These are phyloP conservation scores for Debaryomyces hansenii DNA, from an alignment of 805 yeast species.

Conservation along the genomic window DNA sequence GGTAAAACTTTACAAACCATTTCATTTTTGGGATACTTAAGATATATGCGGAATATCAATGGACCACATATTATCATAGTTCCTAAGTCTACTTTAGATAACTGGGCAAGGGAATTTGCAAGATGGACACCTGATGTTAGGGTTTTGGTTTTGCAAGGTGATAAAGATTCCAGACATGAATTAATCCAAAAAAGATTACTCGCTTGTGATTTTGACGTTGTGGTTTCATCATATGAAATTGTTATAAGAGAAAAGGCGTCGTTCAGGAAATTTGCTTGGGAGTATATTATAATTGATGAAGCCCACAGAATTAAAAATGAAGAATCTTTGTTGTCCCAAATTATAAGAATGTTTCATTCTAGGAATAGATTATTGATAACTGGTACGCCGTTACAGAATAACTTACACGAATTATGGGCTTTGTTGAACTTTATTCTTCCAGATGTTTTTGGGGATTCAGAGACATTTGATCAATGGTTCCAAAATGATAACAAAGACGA, in stretches of 20 bases:
- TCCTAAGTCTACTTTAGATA: slow-evolving; percentile 79
- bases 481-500: slow-evolving; percentile 36
- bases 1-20: slow-evolving; percentile 83
- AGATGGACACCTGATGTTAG: slow-evolving; percentile 81
- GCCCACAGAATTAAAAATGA: slow-evolving; percentile 84
- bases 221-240: slow-evolving; percentile 72
- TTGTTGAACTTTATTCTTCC: slow-evolving; percentile 73
- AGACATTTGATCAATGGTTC: slow-evolving; percentile 77
- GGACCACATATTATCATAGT: slow-evolving; percentile 80
- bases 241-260: slow-evolving; percentile 72
- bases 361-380: slow-evolving; percentile 71
- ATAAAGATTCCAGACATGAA: slow-evolving; percentile 62
- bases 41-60: slow-evolving; percentile 55
- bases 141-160: slow-evolving; percentile 71
- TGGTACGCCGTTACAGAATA: slow-evolving; percentile 82
- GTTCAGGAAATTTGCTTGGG: slow-evolving; percentile 69
- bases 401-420: slow-evolving; percentile 81
- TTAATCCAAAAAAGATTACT: slow-evolving; percentile 51
- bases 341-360: slow-evolving; percentile 70
- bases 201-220: slow-evolving; percentile 69
- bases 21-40: slow-evolving; percentile 68
- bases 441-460: slow-evolving; percentile 73
- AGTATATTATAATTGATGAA: slow-evolving; percentile 76
- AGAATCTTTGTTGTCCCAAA: slow-evolving; percentile 69
- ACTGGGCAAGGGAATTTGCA: slow-evolving; percentile 76